phyloP scores from a whole-genome alignment of 768 basidiomycete genomes.

The Phallus indusiatus region DNA sequence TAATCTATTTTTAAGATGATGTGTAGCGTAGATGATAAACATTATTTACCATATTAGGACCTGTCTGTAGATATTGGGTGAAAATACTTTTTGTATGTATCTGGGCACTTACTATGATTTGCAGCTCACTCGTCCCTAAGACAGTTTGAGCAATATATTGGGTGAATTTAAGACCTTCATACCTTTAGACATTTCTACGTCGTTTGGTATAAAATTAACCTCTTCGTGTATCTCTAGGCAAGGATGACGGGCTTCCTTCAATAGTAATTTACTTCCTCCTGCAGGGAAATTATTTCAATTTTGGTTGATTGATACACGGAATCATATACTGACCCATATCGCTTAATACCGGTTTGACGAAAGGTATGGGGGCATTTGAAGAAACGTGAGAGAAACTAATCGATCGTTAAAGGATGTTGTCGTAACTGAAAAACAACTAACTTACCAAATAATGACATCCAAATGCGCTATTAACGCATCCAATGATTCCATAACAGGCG shows the following conservation, averaged over 20 bases:
- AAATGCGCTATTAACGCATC: constrained; percentile 82
- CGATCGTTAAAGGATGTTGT: background rate
- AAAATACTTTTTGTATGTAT: background rate
- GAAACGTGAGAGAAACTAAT: constrained; percentile 87
- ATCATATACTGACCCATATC: constrained; percentile 50
- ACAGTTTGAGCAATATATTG: background rate
- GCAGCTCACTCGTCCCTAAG: constrained; percentile 79
- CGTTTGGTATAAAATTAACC: constrained; percentile 90
- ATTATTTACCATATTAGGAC: constrained; percentile 74
- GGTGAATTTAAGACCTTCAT: constrained; percentile 10
- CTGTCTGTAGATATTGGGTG: constrained; percentile 39
- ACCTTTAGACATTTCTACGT: constrained; percentile 91
- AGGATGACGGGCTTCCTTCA: constrained; percentile 87
- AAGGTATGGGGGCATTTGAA: constrained; percentile 74
- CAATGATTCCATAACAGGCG: constrained; percentile 74
- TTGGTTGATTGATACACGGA: background rate
- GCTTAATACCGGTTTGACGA: constrained; percentile 74
- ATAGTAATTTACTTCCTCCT: constrained; percentile 74
- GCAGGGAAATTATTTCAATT: background rate
- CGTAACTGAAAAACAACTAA: background rate
- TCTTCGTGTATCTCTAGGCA: constrained; percentile 96
- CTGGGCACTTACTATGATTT: constrained; percentile 69
- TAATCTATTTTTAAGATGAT: background rate
- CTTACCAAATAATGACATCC: constrained; percentile 83
- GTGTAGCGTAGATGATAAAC: too few relatives aligned